Evolutionary conservation across 2,329 filamentous ascomycete genomes (phyloP).

Genomic region (Aspergillus sp.): DNA sequence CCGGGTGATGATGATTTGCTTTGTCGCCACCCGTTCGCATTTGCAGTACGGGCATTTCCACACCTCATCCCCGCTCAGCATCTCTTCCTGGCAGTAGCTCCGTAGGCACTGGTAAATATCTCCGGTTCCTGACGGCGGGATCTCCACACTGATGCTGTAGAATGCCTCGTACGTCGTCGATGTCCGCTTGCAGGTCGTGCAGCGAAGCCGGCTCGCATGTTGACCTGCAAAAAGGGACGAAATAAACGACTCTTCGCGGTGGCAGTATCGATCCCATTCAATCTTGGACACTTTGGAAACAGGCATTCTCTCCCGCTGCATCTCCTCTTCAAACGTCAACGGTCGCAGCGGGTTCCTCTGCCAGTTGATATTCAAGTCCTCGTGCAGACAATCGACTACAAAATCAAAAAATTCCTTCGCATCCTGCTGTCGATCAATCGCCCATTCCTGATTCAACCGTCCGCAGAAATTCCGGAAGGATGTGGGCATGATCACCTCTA

Average conservation of each 20-base stretch:
- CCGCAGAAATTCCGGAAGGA: slow-evolving; percentile 64
- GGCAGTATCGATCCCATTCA: slow-evolving; percentile 69
- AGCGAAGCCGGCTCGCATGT: slow-evolving; percentile 58
- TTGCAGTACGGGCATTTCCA: slow-evolving; percentile 75
- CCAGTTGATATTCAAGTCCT: slow-evolving; percentile 74
- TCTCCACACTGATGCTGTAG: slow-evolving; percentile 67
- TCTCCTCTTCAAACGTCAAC: slow-evolving; percentile 57
- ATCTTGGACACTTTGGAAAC: slow-evolving; percentile 62
- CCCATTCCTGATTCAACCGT: slow-evolving; percentile 62
- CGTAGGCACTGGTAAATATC: slow-evolving; percentile 65
- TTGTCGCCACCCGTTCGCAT: slow-evolving; percentile 60
- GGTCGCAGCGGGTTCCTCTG: slow-evolving; percentile 53
- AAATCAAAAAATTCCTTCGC: slow-evolving; percentile 86
- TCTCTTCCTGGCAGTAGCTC: slow-evolving; percentile 65
- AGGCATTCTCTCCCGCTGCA: slow-evolving; percentile 55
- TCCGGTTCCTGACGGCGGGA: slow-evolving; percentile 55
- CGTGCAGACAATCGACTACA: slow-evolving; percentile 72
- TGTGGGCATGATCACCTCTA: slow-evolving; percentile 49
- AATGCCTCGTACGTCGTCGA: slow-evolving; percentile 67
- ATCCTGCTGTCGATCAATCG: slow-evolving; percentile 76
- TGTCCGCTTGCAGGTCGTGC: slow-evolving; percentile 57
- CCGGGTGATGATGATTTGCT: slow-evolving; percentile 69
- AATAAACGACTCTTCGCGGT: slow-evolving; percentile 69
- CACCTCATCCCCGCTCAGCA: slow-evolving; percentile 61
- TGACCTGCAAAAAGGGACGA: slow-evolving; percentile 75